Percentiles rank a stretch among this genome's conserved stretches.
Conservation (phyloP, 176 grass and related monocot species). For the Oryza glumipatula region DNA sequence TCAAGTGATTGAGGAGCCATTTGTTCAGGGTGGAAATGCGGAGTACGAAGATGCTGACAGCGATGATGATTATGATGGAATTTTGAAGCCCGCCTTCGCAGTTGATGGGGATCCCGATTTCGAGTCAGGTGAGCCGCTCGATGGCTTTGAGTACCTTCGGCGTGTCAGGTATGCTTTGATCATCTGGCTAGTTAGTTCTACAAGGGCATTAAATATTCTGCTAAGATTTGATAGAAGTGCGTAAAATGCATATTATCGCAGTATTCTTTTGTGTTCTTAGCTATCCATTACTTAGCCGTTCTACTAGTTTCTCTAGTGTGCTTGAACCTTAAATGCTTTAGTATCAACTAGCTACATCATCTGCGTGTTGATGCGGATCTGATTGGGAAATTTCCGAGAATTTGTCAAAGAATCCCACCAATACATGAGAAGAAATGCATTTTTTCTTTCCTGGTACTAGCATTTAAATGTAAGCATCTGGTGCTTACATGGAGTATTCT, state of each 20-base stretch:
- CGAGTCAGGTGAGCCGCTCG: constrained; percentile 72
- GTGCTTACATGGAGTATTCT: too few species aligned
- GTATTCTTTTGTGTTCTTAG: not conserved
- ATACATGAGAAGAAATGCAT: too few species aligned
- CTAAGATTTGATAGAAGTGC: not conserved
- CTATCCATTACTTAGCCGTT: not conserved
- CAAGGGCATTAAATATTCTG: not conserved
- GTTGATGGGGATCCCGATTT: constrained; percentile 94
- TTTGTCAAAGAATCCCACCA: too few species aligned
- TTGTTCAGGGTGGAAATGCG: constrained; percentile 35
- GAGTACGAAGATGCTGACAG: constrained; percentile 59
- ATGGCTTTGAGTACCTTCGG: constrained; percentile 91
- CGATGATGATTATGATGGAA: constrained; percentile 69
- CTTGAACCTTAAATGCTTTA: too few species aligned
- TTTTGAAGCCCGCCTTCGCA: constrained; percentile 77
- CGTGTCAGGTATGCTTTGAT: constrained; percentile 70
- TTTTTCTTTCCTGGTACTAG: too few species aligned
- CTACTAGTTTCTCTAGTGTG: not conserved
- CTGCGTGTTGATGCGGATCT: too few species aligned
- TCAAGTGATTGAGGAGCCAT: constrained; percentile 8
- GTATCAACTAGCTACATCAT: too few species aligned
- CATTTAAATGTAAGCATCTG: too few species aligned
- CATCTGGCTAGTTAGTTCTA: not conserved
- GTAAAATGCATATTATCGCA: not conserved
- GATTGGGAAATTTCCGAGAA: too few species aligned